Percentiles rank a stretch among this genome's conserved stretches.
Evolutionary conservation across 768 basidiomycete species (phyloP).

Genomic region (Ramaria rubella): DNA sequence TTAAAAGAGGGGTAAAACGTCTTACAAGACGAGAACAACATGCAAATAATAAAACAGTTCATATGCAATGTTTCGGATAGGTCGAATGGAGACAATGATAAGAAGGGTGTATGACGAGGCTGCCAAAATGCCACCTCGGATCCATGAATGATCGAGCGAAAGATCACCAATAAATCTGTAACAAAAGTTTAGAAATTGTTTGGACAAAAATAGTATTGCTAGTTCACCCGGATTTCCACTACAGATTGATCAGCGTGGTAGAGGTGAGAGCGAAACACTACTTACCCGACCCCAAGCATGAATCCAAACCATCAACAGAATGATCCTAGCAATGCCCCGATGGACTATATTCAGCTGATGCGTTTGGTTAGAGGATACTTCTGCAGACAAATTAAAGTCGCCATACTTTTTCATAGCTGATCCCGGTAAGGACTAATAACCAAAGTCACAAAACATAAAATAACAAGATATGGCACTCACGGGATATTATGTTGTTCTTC

Average conservation of each 20-base stretch:
- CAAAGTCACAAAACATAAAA: neutral
- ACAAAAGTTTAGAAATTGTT: neutral
- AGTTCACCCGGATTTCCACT: neutral
- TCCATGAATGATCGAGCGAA: slow-evolving; percentile 14
- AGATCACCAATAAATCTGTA: neutral
- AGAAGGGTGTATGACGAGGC: slow-evolving; percentile 36
- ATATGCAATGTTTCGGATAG: slow-evolving; percentile 39
- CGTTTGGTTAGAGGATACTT: too few species aligned
- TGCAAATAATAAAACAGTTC: slow-evolving; percentile 50
- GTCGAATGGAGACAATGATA: slow-evolving; percentile 41
- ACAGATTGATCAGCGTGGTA: neutral
- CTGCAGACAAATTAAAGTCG: too few species aligned
- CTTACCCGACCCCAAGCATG: slow-evolving; percentile 40
- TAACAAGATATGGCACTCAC: slow-evolving; percentile 21
- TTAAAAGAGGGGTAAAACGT: neutral
- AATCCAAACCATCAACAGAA: slow-evolving; percentile 42
- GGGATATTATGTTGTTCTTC: slow-evolving; percentile 49
- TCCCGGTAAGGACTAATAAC: slow-evolving; percentile 41
- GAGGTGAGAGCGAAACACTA: slow-evolving; percentile 2
- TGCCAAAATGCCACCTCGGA: slow-evolving; percentile 33
- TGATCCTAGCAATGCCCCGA: slow-evolving; percentile 41
- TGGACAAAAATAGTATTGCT: neutral
- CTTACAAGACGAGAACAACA: slow-evolving; percentile 37
- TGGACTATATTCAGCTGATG: slow-evolving; percentile 38
- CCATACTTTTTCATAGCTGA: slow-evolving; percentile 43